Conservation (phyloP, 1,284 basidiomycete species). For the Marasmius fiardii region DNA sequence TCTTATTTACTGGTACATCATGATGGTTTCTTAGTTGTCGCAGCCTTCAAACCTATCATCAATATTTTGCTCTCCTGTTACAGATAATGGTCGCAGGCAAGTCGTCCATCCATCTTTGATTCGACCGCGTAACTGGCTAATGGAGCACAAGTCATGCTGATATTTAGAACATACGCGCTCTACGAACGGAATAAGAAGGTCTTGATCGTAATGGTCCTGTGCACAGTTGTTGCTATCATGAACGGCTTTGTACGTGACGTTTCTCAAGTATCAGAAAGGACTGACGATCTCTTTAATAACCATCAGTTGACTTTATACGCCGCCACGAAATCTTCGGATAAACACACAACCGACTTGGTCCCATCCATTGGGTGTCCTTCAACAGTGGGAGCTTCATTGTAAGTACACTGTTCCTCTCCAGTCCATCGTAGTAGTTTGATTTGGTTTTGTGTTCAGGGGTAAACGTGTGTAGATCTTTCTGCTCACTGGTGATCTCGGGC, state of each 20-base stretch:
- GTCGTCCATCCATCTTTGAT: constrained; percentile 11
- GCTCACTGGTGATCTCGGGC: too few relatives aligned
- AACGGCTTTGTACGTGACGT: constrained; percentile 15
- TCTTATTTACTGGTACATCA: too few relatives aligned
- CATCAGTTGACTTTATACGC: background rate
- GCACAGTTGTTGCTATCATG: constrained; percentile 20
- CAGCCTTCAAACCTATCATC: constrained; percentile 28
- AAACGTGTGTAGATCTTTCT: background rate
- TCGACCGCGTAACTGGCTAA: background rate
- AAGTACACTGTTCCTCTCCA: background rate
- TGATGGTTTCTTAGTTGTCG: constrained; percentile 22
- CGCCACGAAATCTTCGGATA: background rate
- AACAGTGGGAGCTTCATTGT: background rate
- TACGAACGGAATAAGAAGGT: constrained; percentile 33
- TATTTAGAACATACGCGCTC: constrained; percentile 40
- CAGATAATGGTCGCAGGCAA: constrained; percentile 34
- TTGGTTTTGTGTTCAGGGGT: too few relatives aligned
- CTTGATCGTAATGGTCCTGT: constrained; percentile 22
- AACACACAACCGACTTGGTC: background rate
- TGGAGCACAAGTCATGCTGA: constrained; percentile 30
- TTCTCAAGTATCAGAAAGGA: background rate
- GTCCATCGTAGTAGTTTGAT: too few relatives aligned
- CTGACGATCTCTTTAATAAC: background rate
- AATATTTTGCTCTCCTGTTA: constrained; percentile 29
- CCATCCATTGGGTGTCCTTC: background rate